Percentiles rank a stretch among this genome's conserved stretches.
These are phyloP conservation scores for Colletotrichum endophyticum DNA, from an alignment of 2,329 filamentous ascomycete genomes.

Conservation along the genomic window DNA sequence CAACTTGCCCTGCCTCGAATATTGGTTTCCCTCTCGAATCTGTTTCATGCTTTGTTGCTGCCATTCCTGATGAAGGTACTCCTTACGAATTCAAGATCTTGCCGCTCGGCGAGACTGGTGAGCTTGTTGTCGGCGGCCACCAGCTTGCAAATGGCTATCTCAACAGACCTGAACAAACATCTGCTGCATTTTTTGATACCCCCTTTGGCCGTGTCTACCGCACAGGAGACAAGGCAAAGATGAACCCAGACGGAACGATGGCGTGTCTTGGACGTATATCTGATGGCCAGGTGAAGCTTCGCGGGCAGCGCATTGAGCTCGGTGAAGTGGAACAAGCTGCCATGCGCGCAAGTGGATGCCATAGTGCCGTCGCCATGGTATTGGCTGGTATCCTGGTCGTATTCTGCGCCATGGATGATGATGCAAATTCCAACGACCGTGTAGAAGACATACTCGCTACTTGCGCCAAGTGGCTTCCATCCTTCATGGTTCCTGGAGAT, in stretches of 20 bases:
- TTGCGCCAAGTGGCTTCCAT: conserved; percentile 78
- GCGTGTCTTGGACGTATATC: conserved; percentile 83
- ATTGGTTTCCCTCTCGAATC: conserved; percentile 83
- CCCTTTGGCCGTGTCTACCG: conserved; percentile 76
- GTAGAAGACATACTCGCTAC: conserved; percentile 53
- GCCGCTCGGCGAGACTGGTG: conserved; percentile 71
- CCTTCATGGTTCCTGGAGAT: conserved; percentile 83
- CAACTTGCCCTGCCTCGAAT: conserved; percentile 38
- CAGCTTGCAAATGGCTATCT: conserved; percentile 84
- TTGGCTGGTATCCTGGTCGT: conserved; percentile 72
- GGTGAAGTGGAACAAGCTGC: conserved; percentile 78
- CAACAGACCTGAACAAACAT: conserved; percentile 79
- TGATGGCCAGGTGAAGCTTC: conserved; percentile 83
- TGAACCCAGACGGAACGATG: conserved; percentile 71
- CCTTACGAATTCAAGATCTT: conserved; percentile 54
- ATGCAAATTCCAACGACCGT: conserved; percentile 1
- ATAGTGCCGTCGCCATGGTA: conserved; percentile 70
- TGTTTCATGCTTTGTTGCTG: conserved; percentile 77
- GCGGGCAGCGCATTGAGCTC: conserved; percentile 82
- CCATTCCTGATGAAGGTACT: conserved; percentile 41
- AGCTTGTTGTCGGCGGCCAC: conserved; percentile 80
- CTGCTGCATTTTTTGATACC: conserved; percentile 71
- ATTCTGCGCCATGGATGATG: conserved; percentile 67
- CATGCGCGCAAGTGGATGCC: conserved; percentile 64
- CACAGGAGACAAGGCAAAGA: conserved; percentile 82